phyloP scores from a whole-genome alignment of 2,329 filamentous ascomycete species.

The Leptographium procerum region DNA sequence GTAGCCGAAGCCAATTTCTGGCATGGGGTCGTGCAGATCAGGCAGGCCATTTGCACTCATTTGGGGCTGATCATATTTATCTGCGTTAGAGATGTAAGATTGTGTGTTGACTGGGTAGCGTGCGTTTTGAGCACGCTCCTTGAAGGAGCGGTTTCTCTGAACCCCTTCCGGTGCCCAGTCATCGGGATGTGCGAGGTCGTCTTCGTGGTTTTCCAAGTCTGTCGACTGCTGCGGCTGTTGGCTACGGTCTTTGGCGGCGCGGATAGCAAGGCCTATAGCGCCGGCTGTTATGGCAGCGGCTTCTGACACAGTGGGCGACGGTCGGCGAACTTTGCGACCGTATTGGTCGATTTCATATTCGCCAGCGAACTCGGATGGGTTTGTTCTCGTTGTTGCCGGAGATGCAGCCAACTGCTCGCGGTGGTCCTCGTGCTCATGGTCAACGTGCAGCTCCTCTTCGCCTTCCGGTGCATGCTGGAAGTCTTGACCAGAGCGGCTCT shows the following conservation, averaged over 20 bases:
- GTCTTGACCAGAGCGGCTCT: slow-evolving; percentile 30
- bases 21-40: slow-evolving; percentile 57
- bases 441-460: slow-evolving; percentile 13
- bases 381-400: slow-evolving; percentile 10
- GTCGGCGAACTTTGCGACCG: slow-evolving; percentile 40
- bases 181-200: slow-evolving; percentile 4
- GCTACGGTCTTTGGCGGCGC: slow-evolving; percentile 34
- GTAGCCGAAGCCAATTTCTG: slow-evolving; percentile 59
- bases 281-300: slow-evolving; percentile 42
- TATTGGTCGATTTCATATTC: slow-evolving; percentile 49
- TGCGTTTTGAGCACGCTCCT: slow-evolving; percentile 47
- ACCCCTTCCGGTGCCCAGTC: slow-evolving; percentile 40
- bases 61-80: slow-evolving; percentile 35
- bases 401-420: slow-evolving; percentile 22
- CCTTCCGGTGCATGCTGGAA: slow-evolving; percentile 28
- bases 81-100: slow-evolving; percentile 48
- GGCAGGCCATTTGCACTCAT: slow-evolving; percentile 63
- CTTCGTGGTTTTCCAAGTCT: slow-evolving; percentile 19
- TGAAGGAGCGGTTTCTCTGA: slow-evolving; percentile 52
- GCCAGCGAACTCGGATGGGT: slow-evolving; percentile 29
- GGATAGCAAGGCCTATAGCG: slow-evolving; percentile 41
- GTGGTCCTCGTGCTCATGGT: background rate
- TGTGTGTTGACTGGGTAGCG: slow-evolving; percentile 44
- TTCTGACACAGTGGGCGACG: slow-evolving; percentile 46
- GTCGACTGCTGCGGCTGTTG: slow-evolving; percentile 21